Evolutionary conservation across 768 basidiomycete genomes (phyloP).

Genomic region (Hygrocybe coccinea): DNA sequence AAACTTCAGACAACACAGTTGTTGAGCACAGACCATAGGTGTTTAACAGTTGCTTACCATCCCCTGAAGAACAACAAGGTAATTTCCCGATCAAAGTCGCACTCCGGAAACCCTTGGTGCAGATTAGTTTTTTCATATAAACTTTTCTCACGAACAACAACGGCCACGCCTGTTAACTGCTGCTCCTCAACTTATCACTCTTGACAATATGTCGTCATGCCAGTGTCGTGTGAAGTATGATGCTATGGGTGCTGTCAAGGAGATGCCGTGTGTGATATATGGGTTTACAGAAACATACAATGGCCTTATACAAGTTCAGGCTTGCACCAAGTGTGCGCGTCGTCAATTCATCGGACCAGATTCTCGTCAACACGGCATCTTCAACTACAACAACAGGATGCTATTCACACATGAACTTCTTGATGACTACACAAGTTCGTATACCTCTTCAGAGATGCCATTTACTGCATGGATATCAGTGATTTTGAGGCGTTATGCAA

Average conservation of each 20-base stretch:
- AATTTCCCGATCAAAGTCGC: no score
- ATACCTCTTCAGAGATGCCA: constrained; percentile 29
- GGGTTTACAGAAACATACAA: neutral
- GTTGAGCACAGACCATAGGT: no score
- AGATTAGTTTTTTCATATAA: no score
- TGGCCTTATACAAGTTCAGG: neutral
- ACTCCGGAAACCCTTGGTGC: no score
- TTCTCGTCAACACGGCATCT: no score
- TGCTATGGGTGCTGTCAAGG: neutral
- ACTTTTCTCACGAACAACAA: no score
- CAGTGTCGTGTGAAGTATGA: neutral
- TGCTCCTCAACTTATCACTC: neutral
- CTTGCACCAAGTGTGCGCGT: neutral
- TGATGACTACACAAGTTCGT: constrained; percentile 30
- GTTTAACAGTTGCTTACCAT: no score
- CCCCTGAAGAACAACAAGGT: no score
- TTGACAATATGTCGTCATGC: neutral
- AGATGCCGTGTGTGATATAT: neutral
- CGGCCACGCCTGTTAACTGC: neutral
- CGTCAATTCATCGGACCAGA: neutral
- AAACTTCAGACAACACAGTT: no score
- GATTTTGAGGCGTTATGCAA: neutral
- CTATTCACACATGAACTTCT: constrained; percentile 32
- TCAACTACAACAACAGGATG: constrained; percentile 32
- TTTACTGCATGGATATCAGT: neutral